Conservation (phyloP, 768 basidiomycete genomes). For the Mycena haematopus region DNA sequence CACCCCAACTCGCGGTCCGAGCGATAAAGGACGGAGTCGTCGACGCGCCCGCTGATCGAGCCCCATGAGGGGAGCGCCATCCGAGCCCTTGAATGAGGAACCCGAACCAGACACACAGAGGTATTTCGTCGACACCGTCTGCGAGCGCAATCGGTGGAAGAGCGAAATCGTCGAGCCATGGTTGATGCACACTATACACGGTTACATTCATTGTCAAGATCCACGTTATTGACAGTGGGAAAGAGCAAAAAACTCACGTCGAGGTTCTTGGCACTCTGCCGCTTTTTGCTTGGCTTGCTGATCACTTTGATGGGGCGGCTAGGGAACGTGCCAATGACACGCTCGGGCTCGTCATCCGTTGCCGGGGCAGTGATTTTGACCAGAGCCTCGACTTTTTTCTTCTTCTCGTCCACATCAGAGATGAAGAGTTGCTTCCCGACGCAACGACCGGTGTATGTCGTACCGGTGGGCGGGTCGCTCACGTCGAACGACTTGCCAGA, state of each 20-base stretch:
- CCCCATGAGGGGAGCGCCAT: constrained; percentile 86
- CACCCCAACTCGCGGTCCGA: constrained; percentile 89
- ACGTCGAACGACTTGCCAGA: constrained; percentile 86
- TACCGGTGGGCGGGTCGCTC: constrained; percentile 76
- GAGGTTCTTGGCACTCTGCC: constrained; percentile 90
- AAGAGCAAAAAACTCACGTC: constrained; percentile 70
- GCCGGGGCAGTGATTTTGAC: constrained; percentile 87
- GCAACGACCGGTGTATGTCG: constrained; percentile 91
- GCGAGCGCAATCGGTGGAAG: constrained; percentile 94
- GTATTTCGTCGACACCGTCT: constrained; percentile 95
- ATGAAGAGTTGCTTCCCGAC: constrained; percentile 96
- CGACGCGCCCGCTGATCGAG: constrained; percentile 72
- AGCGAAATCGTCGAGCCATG: constrained; percentile 95
- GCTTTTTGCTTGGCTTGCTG: constrained; percentile 97
- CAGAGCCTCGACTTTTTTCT: constrained; percentile 94
- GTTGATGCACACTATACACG: constrained; percentile 80
- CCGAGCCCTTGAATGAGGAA: constrained; percentile 91
- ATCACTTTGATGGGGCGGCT: constrained; percentile 98
- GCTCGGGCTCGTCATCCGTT: constrained; percentile 81
- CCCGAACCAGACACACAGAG: constrained; percentile 94
- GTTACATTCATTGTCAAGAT: no score
- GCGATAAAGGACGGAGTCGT: constrained; percentile 88
- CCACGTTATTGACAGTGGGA: constrained; percentile 14
- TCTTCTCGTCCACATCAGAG: constrained; percentile 92
- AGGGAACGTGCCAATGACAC: constrained; percentile 87